These are phyloP conservation scores for Mercurialis annua DNA, from an alignment of 345 rosid genomes.

Conservation along the genomic window DNA sequence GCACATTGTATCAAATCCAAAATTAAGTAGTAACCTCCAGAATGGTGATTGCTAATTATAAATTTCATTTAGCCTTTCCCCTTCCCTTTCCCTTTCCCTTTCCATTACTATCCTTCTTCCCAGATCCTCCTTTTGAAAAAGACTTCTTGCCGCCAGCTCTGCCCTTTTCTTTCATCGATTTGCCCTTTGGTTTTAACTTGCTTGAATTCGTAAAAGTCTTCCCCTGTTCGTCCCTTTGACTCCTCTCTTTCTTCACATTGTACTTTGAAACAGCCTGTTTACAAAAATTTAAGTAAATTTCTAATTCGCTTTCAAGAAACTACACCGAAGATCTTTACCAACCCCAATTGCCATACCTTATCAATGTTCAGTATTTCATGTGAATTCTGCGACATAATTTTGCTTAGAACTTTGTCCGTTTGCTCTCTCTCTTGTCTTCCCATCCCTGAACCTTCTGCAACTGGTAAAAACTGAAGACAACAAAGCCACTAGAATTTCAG, in stretches of 20 bases:
- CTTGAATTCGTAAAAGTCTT: conserved; percentile 32
- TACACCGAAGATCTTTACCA: not conserved
- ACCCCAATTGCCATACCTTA: conserved; percentile 47
- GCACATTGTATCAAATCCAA: conserved; percentile 3
- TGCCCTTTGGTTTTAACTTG: conserved; percentile 49
- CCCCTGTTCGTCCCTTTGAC: conserved; percentile 33
- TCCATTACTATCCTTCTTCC: conserved; percentile 37
- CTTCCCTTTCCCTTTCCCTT: conserved; percentile 41
- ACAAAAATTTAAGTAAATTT: not conserved
- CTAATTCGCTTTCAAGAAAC: conserved; percentile 4
- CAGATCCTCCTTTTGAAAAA: conserved; percentile 28
- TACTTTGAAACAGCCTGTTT: conserved; percentile 74
- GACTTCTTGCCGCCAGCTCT: conserved; percentile 35
- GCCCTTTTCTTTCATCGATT: conserved; percentile 27
- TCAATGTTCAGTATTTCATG: conserved; percentile 78
- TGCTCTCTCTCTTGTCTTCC: conserved; percentile 74
- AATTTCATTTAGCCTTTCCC: conserved; percentile 31
- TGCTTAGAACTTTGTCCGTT: conserved; percentile 68
- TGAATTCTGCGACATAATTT: conserved; percentile 77
- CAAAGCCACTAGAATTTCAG: not conserved
- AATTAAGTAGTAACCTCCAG: conserved; percentile 22
- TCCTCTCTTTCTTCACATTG: conserved; percentile 77
- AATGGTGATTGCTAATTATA: not conserved
- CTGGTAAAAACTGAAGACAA: conserved; percentile 68
- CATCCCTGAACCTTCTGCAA: conserved; percentile 53